These are phyloP conservation scores for Flaveria trinervia DNA, from an alignment of 129 eudicot species.

Conservation along the genomic window DNA sequence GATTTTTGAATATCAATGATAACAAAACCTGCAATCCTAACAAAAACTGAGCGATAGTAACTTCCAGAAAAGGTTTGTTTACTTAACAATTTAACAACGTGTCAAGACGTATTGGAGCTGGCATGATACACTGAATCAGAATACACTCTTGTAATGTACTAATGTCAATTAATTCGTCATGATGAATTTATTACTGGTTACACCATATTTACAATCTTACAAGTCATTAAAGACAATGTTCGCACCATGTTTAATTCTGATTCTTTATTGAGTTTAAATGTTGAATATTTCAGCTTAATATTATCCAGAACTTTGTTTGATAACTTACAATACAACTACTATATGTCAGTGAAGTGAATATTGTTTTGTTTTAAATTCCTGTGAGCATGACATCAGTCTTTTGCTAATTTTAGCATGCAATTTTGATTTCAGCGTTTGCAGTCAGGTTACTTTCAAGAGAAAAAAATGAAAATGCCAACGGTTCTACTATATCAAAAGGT, in stretches of 20 bases:
- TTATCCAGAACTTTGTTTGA: not conserved
- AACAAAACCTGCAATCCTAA: not conserved
- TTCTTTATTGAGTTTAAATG: not conserved
- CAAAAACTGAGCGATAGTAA: not conserved
- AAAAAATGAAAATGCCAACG: conserved; percentile 44
- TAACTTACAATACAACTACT: not conserved
- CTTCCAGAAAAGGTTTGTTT: not conserved
- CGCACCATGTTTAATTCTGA: not conserved
- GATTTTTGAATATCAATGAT: not conserved
- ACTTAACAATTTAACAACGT: not conserved
- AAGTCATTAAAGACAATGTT: not conserved
- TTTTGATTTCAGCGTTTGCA: conserved; percentile 62
- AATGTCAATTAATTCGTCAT: not conserved
- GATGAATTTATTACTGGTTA: not conserved
- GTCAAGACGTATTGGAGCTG: not conserved
- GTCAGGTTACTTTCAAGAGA: conserved; percentile 47
- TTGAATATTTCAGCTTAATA: not conserved
- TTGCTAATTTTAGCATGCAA: conserved; percentile 17
- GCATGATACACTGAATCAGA: not conserved
- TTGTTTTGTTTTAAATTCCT: not conserved
- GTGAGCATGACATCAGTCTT: not conserved
- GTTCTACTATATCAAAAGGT: conserved; percentile 47
- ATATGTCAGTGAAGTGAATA: not conserved
- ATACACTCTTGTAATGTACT: not conserved
- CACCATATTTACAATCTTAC: not conserved